Percentiles rank a stretch among this genome's conserved stretches.
These are phyloP conservation scores for Opeltia flavorubescens DNA, from an alignment of 495 filamentous ascomycete species.

Conservation along the genomic window DNA sequence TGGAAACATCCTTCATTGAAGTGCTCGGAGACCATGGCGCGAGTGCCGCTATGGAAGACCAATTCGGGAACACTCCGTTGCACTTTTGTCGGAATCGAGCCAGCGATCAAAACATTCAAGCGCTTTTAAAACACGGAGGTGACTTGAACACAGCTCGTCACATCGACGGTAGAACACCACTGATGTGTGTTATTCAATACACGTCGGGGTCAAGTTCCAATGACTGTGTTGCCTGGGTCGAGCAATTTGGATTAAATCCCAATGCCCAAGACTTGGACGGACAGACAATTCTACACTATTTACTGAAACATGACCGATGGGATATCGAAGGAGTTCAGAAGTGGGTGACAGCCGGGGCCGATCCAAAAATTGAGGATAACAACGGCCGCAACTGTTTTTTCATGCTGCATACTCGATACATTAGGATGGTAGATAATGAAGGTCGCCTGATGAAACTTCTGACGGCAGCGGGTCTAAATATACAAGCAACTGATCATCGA, in stretches of 20 bases:
- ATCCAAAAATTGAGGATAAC: not conserved
- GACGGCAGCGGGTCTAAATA: not conserved
- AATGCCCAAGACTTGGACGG: constrained; percentile 2
- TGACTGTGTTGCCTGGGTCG: not conserved
- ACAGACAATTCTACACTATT: not conserved
- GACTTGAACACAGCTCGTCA: not conserved
- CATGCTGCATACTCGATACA: not conserved
- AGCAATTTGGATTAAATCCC: not conserved
- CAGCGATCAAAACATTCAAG: not conserved
- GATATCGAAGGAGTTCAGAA: not conserved
- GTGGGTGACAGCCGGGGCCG: not conserved
- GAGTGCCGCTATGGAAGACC: not conserved
- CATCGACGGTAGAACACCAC: not conserved
- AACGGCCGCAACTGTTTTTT: not conserved
- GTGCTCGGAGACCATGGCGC: not conserved
- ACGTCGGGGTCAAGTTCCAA: not conserved
- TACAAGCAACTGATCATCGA: not conserved
- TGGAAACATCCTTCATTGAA: not conserved
- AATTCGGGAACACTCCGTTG: not conserved
- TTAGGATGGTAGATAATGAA: not conserved
- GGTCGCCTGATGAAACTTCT: not conserved
- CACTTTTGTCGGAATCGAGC: not conserved
- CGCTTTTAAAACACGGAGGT: not conserved
- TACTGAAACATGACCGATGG: not conserved
- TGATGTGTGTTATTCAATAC: not conserved